Conservation (phyloP, 306 rosid genomes). For the Pterocarpus santalinus region DNA sequence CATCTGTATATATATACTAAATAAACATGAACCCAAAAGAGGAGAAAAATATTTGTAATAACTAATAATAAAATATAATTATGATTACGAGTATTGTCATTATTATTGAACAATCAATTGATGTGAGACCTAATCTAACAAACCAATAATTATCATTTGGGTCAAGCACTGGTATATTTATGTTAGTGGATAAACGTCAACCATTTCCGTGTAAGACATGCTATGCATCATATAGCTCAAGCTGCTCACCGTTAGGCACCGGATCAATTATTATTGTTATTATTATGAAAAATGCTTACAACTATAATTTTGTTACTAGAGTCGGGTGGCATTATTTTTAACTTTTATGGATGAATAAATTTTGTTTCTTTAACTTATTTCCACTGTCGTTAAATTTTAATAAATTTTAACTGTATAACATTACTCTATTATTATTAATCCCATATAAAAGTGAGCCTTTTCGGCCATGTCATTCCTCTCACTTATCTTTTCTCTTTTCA, state of each 20-base stretch:
- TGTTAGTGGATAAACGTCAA: constrained; percentile 55
- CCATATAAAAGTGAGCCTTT: too few relatives aligned
- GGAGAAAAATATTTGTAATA: constrained; percentile 4
- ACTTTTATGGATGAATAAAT: too few relatives aligned
- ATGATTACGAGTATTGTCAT: constrained; percentile 27
- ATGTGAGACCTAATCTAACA: constrained; percentile 59
- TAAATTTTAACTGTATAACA: too few relatives aligned
- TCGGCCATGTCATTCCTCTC: too few relatives aligned
- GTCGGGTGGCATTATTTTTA: too few relatives aligned
- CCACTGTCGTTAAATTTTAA: too few relatives aligned
- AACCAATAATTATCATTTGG: constrained; percentile 45
- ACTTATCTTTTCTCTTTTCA: too few relatives aligned
- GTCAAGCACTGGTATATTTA: constrained; percentile 24
- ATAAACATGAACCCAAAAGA: background rate
- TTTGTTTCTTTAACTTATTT: too few relatives aligned
- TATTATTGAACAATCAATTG: constrained; percentile 41
- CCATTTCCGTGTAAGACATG: constrained; percentile 48
- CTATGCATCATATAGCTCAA: background rate
- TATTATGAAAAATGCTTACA: background rate
- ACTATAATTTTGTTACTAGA: too few relatives aligned
- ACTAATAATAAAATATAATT: background rate
- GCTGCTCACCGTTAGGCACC: constrained; percentile 27
- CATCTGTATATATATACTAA: background rate
- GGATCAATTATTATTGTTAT: constrained; percentile 7
- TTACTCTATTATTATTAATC: too few relatives aligned